Evolutionary conservation across 805 yeast species (phyloP), one percentile per base, ranked within the genome.

Genomic region (Aciculoconidium aculeatum): DNA sequence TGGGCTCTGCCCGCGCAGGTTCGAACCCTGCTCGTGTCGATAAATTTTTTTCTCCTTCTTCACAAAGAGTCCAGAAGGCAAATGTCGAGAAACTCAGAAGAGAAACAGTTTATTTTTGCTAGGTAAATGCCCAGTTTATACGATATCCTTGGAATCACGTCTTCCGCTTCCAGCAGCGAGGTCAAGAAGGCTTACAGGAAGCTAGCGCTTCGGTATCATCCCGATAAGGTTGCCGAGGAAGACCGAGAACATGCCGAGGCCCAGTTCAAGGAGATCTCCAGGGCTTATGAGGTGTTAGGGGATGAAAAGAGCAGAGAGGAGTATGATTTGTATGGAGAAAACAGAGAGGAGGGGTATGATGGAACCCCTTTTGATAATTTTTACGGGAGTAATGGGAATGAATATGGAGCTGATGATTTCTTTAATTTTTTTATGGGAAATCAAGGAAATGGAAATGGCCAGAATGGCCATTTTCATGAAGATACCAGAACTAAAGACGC

Each of bases 181-280:
- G 84, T 90, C 50, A 80, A 80, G 44, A 77, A 73, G 53, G 94
- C 96, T 0, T 90, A 85, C 56, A 70, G 94, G 41, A 81, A 77
- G 43, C 67, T 86, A 27, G 97, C 97, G 7, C 65, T 90, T 21
- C 63, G 66, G 36, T 74, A 78, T 45, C 97, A 90, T 55, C 97
- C 97, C 0, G 97, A 90, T 54, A 90, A 92, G 51, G 87, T 75
- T 2, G 51, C 74, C 0, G 84, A 76, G 40, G 75, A 75, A 13
- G 55, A 58, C 27, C 65, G 92, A 35, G 79, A 67, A 10, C 72
- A 63, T 11, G 82, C 94, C 3, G 96, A 86, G 54, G 61, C 70
- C 37, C 72, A 69, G 48, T 90, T 90, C 58, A 90, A 90, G 53
- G 88, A 80, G 44, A 73, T 90, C 34, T 71, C 80, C 11, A 81